Conservation (phyloP, 805 yeast species). For the Scheffersomyces coipomensis region DNA sequence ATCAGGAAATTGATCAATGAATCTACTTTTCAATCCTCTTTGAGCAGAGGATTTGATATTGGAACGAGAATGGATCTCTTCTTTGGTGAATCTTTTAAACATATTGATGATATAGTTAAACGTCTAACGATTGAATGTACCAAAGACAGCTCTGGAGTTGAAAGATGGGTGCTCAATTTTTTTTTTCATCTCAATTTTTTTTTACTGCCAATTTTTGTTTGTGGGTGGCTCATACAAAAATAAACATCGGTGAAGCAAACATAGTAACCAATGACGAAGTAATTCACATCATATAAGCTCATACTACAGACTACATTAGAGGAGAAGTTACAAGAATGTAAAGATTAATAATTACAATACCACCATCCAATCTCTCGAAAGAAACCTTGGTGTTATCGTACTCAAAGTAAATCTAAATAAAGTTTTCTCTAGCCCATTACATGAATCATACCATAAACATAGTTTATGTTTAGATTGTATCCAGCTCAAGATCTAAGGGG, state of each 20-base stretch:
- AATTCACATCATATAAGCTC: not conserved
- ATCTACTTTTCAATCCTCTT: conserved; percentile 74
- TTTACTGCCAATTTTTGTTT: too few relatives aligned
- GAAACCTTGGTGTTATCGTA: conserved; percentile 41
- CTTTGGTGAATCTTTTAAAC: conserved; percentile 71
- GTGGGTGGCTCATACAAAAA: too few relatives aligned
- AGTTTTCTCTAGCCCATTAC: conserved; percentile 40
- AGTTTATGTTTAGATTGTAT: conserved; percentile 14
- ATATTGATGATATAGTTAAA: too few relatives aligned
- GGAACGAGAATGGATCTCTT: conserved; percentile 86
- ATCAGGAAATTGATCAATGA: conserved; percentile 71
- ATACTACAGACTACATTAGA: not conserved
- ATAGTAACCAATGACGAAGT: too few relatives aligned
- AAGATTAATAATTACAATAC: conserved; percentile 46
- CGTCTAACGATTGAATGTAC: too few relatives aligned
- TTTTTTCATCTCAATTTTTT: too few relatives aligned
- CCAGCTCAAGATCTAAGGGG: conserved; percentile 46
- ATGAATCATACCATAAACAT: conserved; percentile 1
- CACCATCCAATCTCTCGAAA: conserved; percentile 31
- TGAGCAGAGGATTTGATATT: conserved; percentile 94
- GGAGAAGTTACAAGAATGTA: conserved; percentile 21
- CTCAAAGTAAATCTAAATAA: conserved; percentile 40
- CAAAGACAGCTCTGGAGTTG: too few relatives aligned
- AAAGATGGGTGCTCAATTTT: too few relatives aligned
- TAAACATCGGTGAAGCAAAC: too few relatives aligned